Percentiles rank a stretch among this genome's conserved stretches.
These are phyloP conservation scores for Crithidia acanthocephali DNA, from an alignment of 208 protist species.

Conservation along the genomic window DNA sequence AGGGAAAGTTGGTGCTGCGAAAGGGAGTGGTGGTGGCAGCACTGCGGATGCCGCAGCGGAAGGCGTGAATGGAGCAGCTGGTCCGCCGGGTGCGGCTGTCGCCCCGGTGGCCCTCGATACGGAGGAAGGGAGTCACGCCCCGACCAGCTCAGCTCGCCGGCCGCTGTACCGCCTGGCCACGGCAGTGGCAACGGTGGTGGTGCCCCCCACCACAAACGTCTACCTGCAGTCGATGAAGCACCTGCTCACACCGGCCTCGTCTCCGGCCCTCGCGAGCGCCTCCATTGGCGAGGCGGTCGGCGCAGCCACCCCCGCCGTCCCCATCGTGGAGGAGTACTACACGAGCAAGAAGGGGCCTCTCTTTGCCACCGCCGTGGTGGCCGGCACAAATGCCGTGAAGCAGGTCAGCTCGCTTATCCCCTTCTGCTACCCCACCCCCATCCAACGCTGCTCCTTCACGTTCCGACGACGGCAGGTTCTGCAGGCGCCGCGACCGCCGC, in stretches of 20 bases:
- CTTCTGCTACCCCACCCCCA: conserved; percentile 94
- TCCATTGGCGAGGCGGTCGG: conserved; percentile 4
- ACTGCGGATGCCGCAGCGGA: background rate
- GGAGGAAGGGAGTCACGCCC: background rate
- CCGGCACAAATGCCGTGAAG: conserved; percentile 95
- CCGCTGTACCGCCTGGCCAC: conserved; percentile 74
- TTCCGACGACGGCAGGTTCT: conserved; percentile 73
- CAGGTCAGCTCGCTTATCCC: conserved; percentile 92
- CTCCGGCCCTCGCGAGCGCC: conserved; percentile 1
- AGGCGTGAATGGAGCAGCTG: background rate
- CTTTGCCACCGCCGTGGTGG: conserved; percentile 88
- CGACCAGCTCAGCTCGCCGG: conserved; percentile 22
- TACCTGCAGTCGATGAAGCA: conserved; percentile 80
- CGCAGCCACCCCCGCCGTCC: conserved; percentile 25
- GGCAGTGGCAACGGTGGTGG: conserved; percentile 81
- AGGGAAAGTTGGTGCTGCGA: background rate
- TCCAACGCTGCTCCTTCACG: conserved; percentile 91
- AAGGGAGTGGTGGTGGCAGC: background rate
- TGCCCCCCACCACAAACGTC: conserved; percentile 66
- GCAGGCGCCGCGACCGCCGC: conserved; percentile 40
- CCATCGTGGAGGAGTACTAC: conserved; percentile 89
- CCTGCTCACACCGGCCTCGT: conserved; percentile 48
- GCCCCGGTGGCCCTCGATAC: background rate
- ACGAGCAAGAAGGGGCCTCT: conserved; percentile 81
- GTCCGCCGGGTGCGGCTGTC: background rate